Conservation (phyloP, 2,329 filamentous ascomycete genomes). For the Pseudodiploospora longispora region DNA sequence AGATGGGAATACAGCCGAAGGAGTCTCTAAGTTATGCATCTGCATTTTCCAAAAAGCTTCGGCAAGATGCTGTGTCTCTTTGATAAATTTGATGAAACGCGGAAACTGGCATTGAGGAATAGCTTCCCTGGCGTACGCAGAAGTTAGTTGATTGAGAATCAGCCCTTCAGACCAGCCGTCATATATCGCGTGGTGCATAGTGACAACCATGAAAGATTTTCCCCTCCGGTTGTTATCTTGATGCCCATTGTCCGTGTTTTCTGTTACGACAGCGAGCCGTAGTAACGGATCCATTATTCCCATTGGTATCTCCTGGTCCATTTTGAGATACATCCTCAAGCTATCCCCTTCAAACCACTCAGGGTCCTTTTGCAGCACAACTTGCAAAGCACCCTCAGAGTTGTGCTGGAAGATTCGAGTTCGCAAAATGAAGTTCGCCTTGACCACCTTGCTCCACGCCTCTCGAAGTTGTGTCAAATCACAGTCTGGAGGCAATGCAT, state of each 20-base stretch:
- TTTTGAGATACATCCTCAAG: conserved; percentile 25
- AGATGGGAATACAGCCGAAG: not conserved
- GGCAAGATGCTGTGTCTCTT: not conserved
- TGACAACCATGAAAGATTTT: conserved; percentile 23
- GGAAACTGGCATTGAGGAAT: not conserved
- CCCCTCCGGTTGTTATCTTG: not conserved
- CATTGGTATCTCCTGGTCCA: conserved; percentile 23
- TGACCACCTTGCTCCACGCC: conserved; percentile 28
- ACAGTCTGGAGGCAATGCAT: conserved; percentile 23
- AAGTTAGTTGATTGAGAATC: conserved; percentile 34
- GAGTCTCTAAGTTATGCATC: not conserved
- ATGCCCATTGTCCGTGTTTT: not conserved
- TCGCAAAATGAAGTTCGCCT: conserved; percentile 30
- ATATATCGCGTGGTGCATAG: conserved; percentile 44
- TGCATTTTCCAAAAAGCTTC: not conserved
- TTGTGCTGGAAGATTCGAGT: conserved; percentile 32
- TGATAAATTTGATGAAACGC: not conserved
- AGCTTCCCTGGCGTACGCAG: conserved; percentile 26
- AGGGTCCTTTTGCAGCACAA: conserved; percentile 17
- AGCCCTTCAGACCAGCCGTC: conserved; percentile 45
- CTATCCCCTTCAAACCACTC: conserved; percentile 1
- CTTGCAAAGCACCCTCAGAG: conserved; percentile 28
- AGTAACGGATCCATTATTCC: not conserved
- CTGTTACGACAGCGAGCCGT: conserved; percentile 31
- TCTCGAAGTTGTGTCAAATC: conserved; percentile 24